A percentile compares a stretch with the other conserved stretches of the same genome.
These are phyloP conservation scores for Starmerella floris DNA, from an alignment of 805 yeast species.

Conservation along the genomic window DNA sequence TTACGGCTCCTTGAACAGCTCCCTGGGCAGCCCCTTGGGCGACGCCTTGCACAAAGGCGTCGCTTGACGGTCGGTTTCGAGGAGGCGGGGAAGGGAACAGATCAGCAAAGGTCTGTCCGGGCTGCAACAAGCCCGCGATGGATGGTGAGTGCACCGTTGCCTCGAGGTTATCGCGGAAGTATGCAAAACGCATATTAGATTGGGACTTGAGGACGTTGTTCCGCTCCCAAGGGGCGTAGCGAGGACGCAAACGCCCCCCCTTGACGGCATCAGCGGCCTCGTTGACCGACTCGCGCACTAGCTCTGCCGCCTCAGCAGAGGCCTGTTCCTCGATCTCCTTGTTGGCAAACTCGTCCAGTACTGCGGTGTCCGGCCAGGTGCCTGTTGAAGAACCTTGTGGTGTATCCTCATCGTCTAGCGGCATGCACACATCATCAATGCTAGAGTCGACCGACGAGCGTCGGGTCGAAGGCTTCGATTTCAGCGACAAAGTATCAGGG, in stretches of 20 bases:
- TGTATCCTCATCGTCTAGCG: slow-evolving; percentile 39
- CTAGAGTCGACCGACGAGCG: slow-evolving; percentile 52
- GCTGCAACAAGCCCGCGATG: slow-evolving; percentile 63
- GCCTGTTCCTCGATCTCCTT: slow-evolving; percentile 45
- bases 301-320: slow-evolving; percentile 22
- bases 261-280: slow-evolving; percentile 36
- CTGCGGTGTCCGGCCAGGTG: slow-evolving; percentile 71
- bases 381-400: slow-evolving; percentile 21
- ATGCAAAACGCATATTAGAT: slow-evolving; percentile 63
- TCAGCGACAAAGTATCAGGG: slow-evolving; percentile 18
- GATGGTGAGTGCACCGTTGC: slow-evolving; percentile 86
- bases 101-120: slow-evolving; percentile 45
- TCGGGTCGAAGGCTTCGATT: slow-evolving; percentile 52
- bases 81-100: slow-evolving; percentile 34
- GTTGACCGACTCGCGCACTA: slow-evolving; percentile 34
- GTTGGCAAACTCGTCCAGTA: slow-evolving; percentile 61
- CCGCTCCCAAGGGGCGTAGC: slow-evolving; percentile 59
- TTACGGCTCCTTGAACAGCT: slow-evolving; percentile 5
- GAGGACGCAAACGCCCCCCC: slow-evolving; percentile 59
- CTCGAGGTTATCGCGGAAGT: slow-evolving; percentile 77
- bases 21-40: slow-evolving; percentile 12
- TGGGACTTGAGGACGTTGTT: slow-evolving; percentile 13
- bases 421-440: slow-evolving; percentile 84
- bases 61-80: neutral
- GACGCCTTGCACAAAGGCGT: slow-evolving; percentile 1